Evolutionary conservation across 805 yeast species (phyloP).

Genomic region (Kuraishia borneana): DNA sequence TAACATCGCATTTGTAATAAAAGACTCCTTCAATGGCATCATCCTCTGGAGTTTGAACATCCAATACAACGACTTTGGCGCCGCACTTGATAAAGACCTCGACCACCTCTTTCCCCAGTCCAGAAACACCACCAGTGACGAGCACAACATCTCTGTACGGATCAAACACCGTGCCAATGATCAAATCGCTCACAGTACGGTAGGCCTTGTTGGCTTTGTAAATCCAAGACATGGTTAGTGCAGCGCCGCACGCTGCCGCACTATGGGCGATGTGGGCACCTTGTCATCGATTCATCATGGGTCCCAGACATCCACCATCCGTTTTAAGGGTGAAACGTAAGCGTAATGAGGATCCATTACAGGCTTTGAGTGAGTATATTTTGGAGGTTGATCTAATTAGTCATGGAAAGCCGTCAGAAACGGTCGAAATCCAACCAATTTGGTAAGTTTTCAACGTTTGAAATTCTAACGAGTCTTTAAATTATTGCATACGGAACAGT

Average conservation of each 20-base stretch:
- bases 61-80: slow-evolving; percentile 55
- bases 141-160: slow-evolving; percentile 49
- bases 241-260: too few relatives aligned
- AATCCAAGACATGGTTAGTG: too few relatives aligned
- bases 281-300: too few relatives aligned
- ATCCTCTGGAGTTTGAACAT: slow-evolving; percentile 26
- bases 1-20: slow-evolving; percentile 64
- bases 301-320: slow-evolving; percentile 35
- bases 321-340: slow-evolving; percentile 78
- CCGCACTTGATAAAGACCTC: slow-evolving; percentile 27
- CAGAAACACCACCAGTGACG: slow-evolving; percentile 78
- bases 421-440: slow-evolving; percentile 1
- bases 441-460: neutral
- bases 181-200: slow-evolving; percentile 20
- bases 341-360: slow-evolving; percentile 79
- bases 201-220: slow-evolving; percentile 16
- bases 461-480: neutral
- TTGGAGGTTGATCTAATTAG: slow-evolving; percentile 22
- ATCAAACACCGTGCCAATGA: slow-evolving; percentile 43
- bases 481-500: slow-evolving; percentile 1
- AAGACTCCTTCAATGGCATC: slow-evolving; percentile 26
- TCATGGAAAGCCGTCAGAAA: slow-evolving; percentile 15
- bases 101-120: slow-evolving; percentile 64
- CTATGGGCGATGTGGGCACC: too few relatives aligned
- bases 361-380: slow-evolving; percentile 43